Evolutionary conservation across 805 yeast species (phyloP).

Genomic region (Starmera dryadoides): DNA sequence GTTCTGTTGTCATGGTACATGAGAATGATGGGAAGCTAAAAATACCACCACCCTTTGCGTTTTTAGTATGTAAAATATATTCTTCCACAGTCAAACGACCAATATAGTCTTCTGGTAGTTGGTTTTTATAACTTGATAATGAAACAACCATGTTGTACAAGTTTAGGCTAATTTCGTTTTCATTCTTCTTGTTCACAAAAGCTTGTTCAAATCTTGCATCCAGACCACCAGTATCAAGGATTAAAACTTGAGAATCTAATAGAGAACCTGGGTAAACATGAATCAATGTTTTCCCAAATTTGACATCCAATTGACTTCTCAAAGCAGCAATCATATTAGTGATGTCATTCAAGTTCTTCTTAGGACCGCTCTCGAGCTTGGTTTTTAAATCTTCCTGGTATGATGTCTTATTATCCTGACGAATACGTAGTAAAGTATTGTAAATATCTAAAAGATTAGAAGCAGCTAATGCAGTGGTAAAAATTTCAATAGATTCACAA

Average conservation of each 20-base stretch:
- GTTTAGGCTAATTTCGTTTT: constrained; percentile 50
- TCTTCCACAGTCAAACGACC: constrained; percentile 40
- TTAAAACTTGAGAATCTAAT: constrained; percentile 69
- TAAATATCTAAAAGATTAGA: constrained; percentile 75
- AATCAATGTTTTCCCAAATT: constrained; percentile 45
- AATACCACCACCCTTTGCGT: constrained; percentile 73
- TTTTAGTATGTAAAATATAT: constrained; percentile 46
- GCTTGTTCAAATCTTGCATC: constrained; percentile 46
- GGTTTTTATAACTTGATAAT: constrained; percentile 49
- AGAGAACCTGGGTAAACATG: constrained; percentile 82
- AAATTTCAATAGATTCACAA: constrained; percentile 49
- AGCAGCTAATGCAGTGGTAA: constrained; percentile 78
- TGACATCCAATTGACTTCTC: constrained; percentile 61
- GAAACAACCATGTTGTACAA: constrained; percentile 62
- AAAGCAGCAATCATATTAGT: constrained; percentile 30
- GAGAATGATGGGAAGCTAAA: constrained; percentile 71
- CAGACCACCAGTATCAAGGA: constrained; percentile 47
- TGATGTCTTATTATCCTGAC: constrained; percentile 63
- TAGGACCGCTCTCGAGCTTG: constrained; percentile 12
- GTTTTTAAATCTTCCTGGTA: constrained; percentile 72
- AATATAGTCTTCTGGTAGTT: constrained; percentile 43
- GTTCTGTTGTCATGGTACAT: constrained; percentile 72
- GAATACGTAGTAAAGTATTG: constrained; percentile 61
- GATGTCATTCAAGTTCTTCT: constrained; percentile 14
- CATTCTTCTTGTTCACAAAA: constrained; percentile 28